Evolutionary conservation across 768 basidiomycete species (phyloP).

Genomic region (Tricholoma bakamatsutake): DNA sequence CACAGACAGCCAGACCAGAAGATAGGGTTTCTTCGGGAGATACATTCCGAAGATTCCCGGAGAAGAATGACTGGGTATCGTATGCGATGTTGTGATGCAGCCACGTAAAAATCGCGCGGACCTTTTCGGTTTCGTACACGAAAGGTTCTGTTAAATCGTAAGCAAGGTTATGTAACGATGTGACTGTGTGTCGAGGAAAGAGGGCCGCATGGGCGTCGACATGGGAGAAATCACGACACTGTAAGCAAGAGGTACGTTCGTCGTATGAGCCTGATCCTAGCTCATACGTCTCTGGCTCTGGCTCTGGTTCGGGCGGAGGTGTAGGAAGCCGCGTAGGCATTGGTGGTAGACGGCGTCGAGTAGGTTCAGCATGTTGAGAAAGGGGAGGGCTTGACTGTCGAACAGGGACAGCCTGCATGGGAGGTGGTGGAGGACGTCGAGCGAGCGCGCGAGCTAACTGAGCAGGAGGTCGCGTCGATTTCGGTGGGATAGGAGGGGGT

Average conservation of each 20-base stretch:
- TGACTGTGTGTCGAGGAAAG: conserved; percentile 36
- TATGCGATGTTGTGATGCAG: conserved; percentile 42
- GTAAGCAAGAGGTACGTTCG: conserved; percentile 27
- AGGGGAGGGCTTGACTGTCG: background rate
- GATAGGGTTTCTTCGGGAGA: conserved; percentile 33
- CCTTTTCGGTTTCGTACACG: conserved; percentile 36
- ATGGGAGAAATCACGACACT: conserved; percentile 37
- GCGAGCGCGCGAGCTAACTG: conserved; percentile 23
- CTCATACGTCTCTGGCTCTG: conserved; percentile 9
- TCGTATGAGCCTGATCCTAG: background rate
- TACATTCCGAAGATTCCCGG: conserved; percentile 30
- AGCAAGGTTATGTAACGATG: conserved; percentile 34
- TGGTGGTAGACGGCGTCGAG: conserved; percentile 25
- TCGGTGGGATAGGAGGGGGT: conserved; percentile 17
- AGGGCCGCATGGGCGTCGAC: conserved; percentile 38
- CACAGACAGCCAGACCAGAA: conserved; percentile 43
- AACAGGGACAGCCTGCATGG: conserved; percentile 5
- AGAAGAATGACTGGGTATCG: conserved; percentile 37
- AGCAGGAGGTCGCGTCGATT: conserved; percentile 13
- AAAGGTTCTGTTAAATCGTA: conserved; percentile 36
- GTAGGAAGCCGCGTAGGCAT: conserved; percentile 25
- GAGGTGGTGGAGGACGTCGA: conserved; percentile 30
- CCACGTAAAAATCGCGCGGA: conserved; percentile 42
- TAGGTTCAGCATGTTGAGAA: conserved; percentile 4
- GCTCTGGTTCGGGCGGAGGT: conserved; percentile 23